phyloP scores from a whole-genome alignment of 1,139 yeast genomes.

The Pichia terricola region DNA sequence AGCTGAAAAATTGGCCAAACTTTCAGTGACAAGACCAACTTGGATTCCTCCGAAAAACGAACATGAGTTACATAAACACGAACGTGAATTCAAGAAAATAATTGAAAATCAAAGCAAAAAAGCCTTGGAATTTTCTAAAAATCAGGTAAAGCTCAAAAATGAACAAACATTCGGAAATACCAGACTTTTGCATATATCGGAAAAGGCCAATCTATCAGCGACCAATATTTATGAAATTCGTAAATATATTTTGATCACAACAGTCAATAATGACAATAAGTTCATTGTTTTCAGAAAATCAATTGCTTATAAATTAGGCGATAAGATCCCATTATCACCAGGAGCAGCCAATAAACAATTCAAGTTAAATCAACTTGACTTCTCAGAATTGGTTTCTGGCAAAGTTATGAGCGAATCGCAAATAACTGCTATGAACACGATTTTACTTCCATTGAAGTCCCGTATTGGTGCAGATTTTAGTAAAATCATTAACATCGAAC shows the following conservation, averaged over 20 bases:
- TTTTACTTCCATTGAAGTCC: constrained; percentile 7
- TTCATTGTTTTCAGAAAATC: constrained; percentile 6
- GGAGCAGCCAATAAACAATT: constrained; percentile 1
- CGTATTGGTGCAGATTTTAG: not conserved
- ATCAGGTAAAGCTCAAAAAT: constrained; percentile 25
- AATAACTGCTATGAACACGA: constrained; percentile 1
- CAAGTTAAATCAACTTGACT: not conserved
- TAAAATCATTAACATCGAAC: constrained; percentile 6
- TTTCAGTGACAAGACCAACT: constrained; percentile 38
- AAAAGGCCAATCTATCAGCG: constrained; percentile 22
- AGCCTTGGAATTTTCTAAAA: constrained; percentile 21
- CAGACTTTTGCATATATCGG: constrained; percentile 26
- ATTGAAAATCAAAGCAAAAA: constrained; percentile 30
- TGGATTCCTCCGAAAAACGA: constrained; percentile 42
- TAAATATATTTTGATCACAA: constrained; percentile 25
- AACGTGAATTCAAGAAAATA: constrained; percentile 32
- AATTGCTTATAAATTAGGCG: constrained; percentile 5
- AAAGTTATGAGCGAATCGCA: not conserved
- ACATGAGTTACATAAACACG: constrained; percentile 33
- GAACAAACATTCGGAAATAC: constrained; percentile 26
- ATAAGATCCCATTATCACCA: constrained; percentile 3
- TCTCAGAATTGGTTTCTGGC: not conserved
- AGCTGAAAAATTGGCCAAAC: constrained; percentile 31
- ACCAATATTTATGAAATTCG: constrained; percentile 30
- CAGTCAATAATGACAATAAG: not conserved